A percentile compares a stretch with the other conserved stretches of the same genome.
Conservation (phyloP, 208 protist genomes). For the Acanthamoeba culbertsoni region DNA sequence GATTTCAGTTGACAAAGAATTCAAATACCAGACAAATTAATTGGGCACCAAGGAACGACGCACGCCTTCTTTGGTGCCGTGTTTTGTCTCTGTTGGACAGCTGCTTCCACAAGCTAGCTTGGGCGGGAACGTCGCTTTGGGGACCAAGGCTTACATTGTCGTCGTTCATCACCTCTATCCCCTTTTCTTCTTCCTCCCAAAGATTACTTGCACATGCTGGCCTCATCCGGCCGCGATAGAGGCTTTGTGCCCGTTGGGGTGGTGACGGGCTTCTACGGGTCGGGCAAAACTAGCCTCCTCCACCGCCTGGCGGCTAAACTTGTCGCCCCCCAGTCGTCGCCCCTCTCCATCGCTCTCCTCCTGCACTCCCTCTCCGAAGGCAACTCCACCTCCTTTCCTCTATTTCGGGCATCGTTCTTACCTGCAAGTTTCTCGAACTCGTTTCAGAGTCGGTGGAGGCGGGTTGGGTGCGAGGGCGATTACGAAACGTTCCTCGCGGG, state of each 20-base stretch:
- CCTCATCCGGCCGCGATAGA: background rate
- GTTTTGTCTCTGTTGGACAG: too few species aligned
- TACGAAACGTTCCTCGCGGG: background rate
- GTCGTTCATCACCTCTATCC: too few species aligned
- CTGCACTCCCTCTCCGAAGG: conserved; percentile 39
- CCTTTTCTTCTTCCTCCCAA: background rate
- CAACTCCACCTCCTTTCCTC: background rate
- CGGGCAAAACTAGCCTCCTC: conserved; percentile 33
- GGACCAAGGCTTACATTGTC: too few species aligned
- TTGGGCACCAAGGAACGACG: too few species aligned
- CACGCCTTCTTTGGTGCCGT: too few species aligned
- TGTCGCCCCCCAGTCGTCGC: background rate
- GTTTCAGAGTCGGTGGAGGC: conserved; percentile 44
- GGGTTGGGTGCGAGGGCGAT: background rate
- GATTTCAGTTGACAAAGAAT: too few species aligned
- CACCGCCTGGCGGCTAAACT: background rate
- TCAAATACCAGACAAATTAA: too few species aligned
- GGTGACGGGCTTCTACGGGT: conserved; percentile 38
- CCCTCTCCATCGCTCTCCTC: conserved; percentile 28
- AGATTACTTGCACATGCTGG: background rate
- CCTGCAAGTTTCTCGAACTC: too few species aligned
- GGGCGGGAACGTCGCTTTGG: too few species aligned
- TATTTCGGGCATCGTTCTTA: background rate
- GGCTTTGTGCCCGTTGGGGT: background rate
- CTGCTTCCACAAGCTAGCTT: too few species aligned